phyloP scores from a whole-genome alignment of 148 eudicot species.

The Salicornia ramosissima region DNA sequence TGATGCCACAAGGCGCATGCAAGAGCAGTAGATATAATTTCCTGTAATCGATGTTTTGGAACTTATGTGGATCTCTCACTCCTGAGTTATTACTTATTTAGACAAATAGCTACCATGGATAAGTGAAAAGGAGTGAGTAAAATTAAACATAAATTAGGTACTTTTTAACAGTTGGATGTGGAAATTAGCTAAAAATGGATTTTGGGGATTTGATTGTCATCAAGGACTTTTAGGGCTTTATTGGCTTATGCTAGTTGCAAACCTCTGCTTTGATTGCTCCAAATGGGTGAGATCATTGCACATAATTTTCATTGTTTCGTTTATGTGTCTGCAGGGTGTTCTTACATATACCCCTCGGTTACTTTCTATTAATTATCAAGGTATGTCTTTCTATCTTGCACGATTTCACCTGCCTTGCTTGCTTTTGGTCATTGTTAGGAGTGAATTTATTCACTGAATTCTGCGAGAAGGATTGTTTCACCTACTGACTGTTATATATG shows the following conservation, averaged over 20 bases:
- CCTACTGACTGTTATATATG: too few species aligned
- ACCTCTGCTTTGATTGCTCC: background rate
- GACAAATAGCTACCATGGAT: background rate
- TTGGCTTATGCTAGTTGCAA: background rate
- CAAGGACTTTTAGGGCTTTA: background rate
- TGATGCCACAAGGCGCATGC: background rate
- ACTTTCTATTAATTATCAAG: slow-evolving; percentile 71
- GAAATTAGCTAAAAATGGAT: background rate
- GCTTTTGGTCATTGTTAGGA: background rate
- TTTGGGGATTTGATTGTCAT: background rate
- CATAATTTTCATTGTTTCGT: slow-evolving; percentile 12
- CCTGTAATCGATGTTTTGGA: background rate
- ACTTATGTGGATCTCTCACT: background rate
- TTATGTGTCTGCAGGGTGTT: slow-evolving; percentile 57
- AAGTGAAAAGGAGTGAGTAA: background rate
- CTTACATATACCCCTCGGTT: slow-evolving; percentile 88
- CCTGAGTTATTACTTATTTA: background rate
- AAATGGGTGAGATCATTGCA: background rate
- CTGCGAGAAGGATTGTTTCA: background rate
- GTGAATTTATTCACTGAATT: background rate
- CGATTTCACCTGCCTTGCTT: background rate
- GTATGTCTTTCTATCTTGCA: slow-evolving; percentile 29
- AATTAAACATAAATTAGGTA: background rate
- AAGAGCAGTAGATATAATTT: background rate
- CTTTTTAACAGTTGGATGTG: background rate